phyloP scores from a whole-genome alignment of 208 protist species.

The Crithidia sp. region DNA sequence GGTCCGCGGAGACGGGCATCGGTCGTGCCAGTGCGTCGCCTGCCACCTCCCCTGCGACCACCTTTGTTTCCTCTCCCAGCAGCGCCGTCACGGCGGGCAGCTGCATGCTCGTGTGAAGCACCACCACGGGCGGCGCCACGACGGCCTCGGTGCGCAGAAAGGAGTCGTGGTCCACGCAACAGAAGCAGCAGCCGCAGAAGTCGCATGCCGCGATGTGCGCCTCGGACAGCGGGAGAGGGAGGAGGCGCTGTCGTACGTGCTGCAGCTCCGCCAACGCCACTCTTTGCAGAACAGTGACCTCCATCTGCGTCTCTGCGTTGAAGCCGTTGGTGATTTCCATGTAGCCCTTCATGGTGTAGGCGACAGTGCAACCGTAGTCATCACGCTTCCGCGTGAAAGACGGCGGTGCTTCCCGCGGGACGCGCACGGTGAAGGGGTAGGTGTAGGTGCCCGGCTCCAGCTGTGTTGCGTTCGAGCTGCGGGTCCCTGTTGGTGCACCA shows the following conservation, averaged over 20 bases:
- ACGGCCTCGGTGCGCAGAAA: slow-evolving; percentile 17
- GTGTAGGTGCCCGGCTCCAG: slow-evolving; percentile 12
- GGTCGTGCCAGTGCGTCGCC: neutral
- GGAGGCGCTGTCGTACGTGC: neutral
- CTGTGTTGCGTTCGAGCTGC: neutral
- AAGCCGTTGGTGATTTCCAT: slow-evolving; percentile 16
- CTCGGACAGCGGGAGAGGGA: slow-evolving; percentile 8
- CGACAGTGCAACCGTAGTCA: slow-evolving; percentile 10
- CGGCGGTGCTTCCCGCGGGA: slow-evolving; percentile 1
- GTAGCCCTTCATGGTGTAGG: slow-evolving; percentile 4
- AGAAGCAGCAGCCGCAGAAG: slow-evolving; percentile 11
- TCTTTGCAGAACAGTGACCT: neutral
- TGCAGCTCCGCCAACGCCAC: slow-evolving; percentile 13
- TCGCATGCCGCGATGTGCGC: slow-evolving; percentile 5
- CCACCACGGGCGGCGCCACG: slow-evolving; percentile 5
- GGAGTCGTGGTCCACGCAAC: slow-evolving; percentile 12
- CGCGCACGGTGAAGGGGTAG: slow-evolving; percentile 9
- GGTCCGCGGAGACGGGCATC: neutral
- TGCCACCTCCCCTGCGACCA: neutral
- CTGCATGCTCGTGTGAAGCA: neutral
- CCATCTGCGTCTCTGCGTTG: neutral
- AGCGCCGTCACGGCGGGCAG: slow-evolving; percentile 3
- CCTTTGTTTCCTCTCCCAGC: neutral
- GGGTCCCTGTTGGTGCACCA: neutral
- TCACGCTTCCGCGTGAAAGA: neutral